Conservation (phyloP, 2,329 filamentous ascomycete species). For the Fusarium bactridioides region DNA sequence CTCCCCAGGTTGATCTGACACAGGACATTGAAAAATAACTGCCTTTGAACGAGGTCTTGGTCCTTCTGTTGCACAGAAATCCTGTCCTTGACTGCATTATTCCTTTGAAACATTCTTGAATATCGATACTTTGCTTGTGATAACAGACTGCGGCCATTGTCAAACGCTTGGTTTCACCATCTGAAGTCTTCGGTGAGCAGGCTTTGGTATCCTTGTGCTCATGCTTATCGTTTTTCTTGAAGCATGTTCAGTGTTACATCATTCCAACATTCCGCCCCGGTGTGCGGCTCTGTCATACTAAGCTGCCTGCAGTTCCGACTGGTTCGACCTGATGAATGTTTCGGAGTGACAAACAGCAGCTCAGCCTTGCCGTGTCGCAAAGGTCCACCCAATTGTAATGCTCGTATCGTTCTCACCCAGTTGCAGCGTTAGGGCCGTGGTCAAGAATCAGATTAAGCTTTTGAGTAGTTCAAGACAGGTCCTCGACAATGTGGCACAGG, state of each 20-base stretch:
- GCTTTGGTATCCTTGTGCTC: background rate
- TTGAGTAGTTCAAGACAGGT: constrained; percentile 32
- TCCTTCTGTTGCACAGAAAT: constrained; percentile 15
- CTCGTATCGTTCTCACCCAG: background rate
- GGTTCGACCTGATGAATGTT: background rate
- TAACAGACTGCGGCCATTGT: constrained; percentile 20
- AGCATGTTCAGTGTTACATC: constrained; percentile 12
- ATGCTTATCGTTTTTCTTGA: constrained; percentile 8
- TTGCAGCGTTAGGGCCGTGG: background rate
- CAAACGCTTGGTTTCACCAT: constrained; percentile 36
- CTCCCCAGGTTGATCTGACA: background rate
- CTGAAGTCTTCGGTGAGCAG: constrained; percentile 24
- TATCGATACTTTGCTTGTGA: constrained; percentile 6
- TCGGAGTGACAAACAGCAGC: constrained; percentile 10
- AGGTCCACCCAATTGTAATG: background rate
- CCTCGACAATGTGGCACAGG: constrained; percentile 27
- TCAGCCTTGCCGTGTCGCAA: constrained; percentile 25
- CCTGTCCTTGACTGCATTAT: constrained; percentile 2
- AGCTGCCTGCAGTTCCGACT: constrained; percentile 18
- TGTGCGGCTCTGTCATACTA: constrained; percentile 20
- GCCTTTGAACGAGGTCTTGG: constrained; percentile 3
- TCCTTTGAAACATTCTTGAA: background rate
- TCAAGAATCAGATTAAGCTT: constrained; percentile 8
- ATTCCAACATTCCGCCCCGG: constrained; percentile 8
- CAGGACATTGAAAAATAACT: constrained; percentile 12